Conservation (phyloP, 2,329 filamentous ascomycete species). For the Ophiocordyceps unilateralis region DNA sequence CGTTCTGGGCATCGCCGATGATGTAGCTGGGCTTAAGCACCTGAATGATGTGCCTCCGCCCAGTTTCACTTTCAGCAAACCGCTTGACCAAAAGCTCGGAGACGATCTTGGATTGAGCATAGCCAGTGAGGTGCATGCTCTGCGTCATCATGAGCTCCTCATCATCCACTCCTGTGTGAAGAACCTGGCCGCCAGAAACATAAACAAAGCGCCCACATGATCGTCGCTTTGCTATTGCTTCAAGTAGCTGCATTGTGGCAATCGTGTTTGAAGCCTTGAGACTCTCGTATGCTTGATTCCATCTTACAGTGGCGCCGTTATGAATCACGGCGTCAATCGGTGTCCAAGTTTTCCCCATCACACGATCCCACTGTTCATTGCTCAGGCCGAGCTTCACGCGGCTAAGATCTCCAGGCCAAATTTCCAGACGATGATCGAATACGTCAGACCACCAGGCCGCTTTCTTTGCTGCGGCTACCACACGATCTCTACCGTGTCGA, state of each 20-base stretch:
- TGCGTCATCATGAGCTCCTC: neutral
- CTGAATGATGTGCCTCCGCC: neutral
- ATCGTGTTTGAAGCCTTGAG: neutral
- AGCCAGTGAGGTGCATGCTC: neutral
- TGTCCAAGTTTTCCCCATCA: neutral
- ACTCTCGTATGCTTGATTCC: slow-evolving; percentile 1
- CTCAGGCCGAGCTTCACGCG: neutral
- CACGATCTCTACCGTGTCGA: neutral
- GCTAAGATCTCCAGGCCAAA: neutral
- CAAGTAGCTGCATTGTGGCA: slow-evolving; percentile 1
- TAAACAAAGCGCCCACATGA: neutral
- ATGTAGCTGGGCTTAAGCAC: slow-evolving; percentile 2
- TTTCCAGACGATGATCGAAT: neutral
- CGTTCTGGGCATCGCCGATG: slow-evolving; percentile 1
- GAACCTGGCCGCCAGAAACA: slow-evolving; percentile 1
- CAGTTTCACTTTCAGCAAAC: neutral
- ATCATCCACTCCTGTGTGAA: neutral
- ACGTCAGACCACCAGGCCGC: neutral
- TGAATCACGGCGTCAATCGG: slow-evolving; percentile 1
- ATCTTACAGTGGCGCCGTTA: neutral
- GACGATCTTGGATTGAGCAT: slow-evolving; percentile 1
- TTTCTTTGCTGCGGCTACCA: neutral
- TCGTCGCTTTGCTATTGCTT: neutral
- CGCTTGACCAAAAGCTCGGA: slow-evolving; percentile 2
- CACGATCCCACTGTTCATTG: neutral